Percentiles rank a stretch among this genome's conserved stretches.
Conservation (phyloP, 257 asterid genomes). For the Forsythia viridissima region DNA sequence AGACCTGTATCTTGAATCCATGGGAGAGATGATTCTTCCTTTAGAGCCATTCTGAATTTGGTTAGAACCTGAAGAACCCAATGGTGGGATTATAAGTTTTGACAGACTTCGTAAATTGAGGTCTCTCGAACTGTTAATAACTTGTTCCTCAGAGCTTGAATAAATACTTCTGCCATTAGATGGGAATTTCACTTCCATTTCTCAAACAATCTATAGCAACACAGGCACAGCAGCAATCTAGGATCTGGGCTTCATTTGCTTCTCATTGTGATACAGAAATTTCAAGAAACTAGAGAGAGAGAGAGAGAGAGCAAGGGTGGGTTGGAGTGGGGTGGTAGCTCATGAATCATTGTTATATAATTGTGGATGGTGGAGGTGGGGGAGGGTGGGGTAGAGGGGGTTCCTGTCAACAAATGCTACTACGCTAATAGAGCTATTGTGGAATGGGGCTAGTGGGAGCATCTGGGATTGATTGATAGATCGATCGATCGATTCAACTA, state of each 20-base stretch:
- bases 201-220: neutral
- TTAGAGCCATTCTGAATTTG: slow-evolving; percentile 26
- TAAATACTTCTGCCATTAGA: neutral
- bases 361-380: neutral
- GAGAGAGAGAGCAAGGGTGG: neutral
- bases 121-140: slow-evolving; percentile 27
- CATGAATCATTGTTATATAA: neutral
- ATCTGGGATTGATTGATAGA: neutral
- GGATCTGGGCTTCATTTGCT: neutral
- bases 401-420: too few species aligned
- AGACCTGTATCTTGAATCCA: slow-evolving; percentile 78
- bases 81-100: slow-evolving; percentile 77
- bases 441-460: neutral
- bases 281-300: neutral
- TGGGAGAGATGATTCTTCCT: slow-evolving; percentile 57
- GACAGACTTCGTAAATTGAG: slow-evolving; percentile 65
- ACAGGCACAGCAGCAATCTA: too few species aligned
- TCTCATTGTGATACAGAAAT: neutral
- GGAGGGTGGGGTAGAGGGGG: neutral
- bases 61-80: slow-evolving; percentile 52
- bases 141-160: slow-evolving; percentile 12
- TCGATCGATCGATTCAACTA: neutral
- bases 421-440: too few species aligned
- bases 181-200: slow-evolving; percentile 25
- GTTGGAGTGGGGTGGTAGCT: neutral